Evolutionary conservation across 768 basidiomycete species (phyloP).

Genomic region (Panaeolus cyanescens): DNA sequence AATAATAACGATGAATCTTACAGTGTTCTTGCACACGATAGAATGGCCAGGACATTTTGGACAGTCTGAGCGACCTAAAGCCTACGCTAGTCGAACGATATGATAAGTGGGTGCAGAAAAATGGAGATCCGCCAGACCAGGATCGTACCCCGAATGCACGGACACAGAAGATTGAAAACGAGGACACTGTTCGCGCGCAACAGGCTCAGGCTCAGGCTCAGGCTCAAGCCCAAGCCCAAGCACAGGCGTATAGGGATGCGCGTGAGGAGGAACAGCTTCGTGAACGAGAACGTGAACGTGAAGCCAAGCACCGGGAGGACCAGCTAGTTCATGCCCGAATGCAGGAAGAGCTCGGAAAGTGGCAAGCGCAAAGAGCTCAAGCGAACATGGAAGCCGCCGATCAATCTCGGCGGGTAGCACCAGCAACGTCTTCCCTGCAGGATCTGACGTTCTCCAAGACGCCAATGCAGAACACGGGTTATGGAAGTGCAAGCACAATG

Average conservation of each 20-base stretch:
- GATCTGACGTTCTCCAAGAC: constrained; percentile 33
- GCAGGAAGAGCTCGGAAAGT: constrained; percentile 34
- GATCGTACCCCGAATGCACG: constrained; percentile 27
- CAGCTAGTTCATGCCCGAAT: constrained; percentile 20
- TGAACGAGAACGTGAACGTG: neutral
- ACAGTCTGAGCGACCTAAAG: constrained; percentile 66
- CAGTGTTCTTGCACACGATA: constrained; percentile 20
- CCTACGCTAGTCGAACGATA: constrained; percentile 62
- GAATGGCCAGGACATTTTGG: constrained; percentile 79
- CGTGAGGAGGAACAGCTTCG: constrained; percentile 20
- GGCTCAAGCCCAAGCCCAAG: constrained; percentile 27
- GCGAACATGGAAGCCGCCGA: constrained; percentile 23
- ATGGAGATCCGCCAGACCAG: constrained; percentile 18
- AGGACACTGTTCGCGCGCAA: constrained; percentile 14
- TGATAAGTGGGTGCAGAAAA: constrained; percentile 55
- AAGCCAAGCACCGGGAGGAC: constrained; percentile 6
- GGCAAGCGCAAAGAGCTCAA: constrained; percentile 35
- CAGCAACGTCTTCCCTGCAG: constrained; percentile 13
- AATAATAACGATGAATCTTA: neutral
- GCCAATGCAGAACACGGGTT: constrained; percentile 21
- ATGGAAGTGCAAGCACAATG: constrained; percentile 29
- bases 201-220: constrained; percentile 17
- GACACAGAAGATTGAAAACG: constrained; percentile 22
- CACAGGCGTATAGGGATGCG: constrained; percentile 23
- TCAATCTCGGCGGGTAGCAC: constrained; percentile 11